Percentiles rank a stretch among this genome's conserved stretches.
These are phyloP conservation scores for Stachybotrys elegans DNA, from an alignment of 2,329 filamentous ascomycete species.

Conservation along the genomic window DNA sequence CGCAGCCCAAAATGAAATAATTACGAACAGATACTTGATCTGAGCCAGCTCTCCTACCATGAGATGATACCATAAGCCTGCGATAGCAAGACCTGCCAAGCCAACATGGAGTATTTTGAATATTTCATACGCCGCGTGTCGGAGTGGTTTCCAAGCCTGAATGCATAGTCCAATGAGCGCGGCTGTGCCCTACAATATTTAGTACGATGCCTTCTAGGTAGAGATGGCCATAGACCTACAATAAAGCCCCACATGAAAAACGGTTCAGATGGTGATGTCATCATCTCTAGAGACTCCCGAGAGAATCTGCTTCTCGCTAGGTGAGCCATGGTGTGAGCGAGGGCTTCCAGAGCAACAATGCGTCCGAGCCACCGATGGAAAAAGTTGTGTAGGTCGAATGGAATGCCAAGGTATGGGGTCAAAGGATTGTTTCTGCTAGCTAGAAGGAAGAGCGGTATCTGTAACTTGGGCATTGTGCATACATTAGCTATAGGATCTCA, in stretches of 20 bases:
- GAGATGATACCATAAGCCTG: conserved; percentile 64
- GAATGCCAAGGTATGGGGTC: no score
- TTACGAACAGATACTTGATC: conserved; percentile 54
- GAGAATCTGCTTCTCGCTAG: conserved; percentile 39
- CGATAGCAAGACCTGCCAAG: conserved; percentile 53
- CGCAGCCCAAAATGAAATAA: conserved; percentile 59
- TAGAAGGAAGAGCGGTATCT: no score
- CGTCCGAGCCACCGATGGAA: no score
- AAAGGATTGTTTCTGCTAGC: no score
- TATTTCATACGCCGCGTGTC: conserved; percentile 74
- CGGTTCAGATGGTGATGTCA: conserved; percentile 18
- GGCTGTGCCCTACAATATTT: conserved; percentile 42
- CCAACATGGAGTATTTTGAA: conserved; percentile 71
- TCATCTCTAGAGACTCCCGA: not conserved
- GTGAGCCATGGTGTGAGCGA: no score
- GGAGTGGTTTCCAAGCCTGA: conserved; percentile 64
- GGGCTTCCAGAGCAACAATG: no score
- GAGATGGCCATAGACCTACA: conserved; percentile 36
- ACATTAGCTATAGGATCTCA: no score
- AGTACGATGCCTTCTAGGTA: not conserved
- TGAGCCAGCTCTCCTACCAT: conserved; percentile 49
- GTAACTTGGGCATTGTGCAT: no score
- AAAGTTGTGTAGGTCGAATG: no score
- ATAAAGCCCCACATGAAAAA: conserved; percentile 60
- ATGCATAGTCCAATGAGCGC: conserved; percentile 60